A percentile compares a stretch with the other conserved stretches of the same genome.
phyloP scores from a whole-genome alignment of 2,329 filamentous ascomycete species.

The Aspergillus aculeatus region DNA sequence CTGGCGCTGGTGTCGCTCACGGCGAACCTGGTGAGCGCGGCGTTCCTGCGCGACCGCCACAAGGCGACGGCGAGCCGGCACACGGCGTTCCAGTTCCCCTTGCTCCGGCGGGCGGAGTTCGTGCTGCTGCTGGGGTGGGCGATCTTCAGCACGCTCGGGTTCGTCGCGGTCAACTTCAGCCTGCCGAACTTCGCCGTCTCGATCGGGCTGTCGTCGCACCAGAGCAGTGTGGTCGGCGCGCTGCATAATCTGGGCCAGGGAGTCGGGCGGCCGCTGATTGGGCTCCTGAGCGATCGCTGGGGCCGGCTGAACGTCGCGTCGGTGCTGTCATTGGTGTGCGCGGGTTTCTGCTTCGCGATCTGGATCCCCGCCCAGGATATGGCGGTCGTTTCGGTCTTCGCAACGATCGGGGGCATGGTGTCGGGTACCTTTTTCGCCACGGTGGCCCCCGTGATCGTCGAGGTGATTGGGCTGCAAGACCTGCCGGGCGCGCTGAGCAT shows the following conservation, averaged over 20 bases:
- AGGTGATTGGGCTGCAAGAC: conserved; percentile 55
- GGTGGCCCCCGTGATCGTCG: conserved; percentile 54
- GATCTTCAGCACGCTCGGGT: conserved; percentile 57
- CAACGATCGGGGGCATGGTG: conserved; percentile 44
- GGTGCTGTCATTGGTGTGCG: not conserved
- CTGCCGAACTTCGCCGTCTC: conserved; percentile 59
- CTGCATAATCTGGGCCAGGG: conserved; percentile 61
- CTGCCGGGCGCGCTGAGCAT: conserved; percentile 53
- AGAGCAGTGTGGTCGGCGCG: conserved; percentile 57
- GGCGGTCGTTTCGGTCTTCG: conserved; percentile 46
- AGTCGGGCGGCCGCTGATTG: conserved; percentile 54
- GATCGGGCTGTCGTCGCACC: conserved; percentile 54
- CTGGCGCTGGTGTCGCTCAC: not conserved
- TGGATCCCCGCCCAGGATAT: conserved; percentile 49
- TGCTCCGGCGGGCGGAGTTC: not conserved
- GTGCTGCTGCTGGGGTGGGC: not conserved
- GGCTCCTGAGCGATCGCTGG: conserved; percentile 57
- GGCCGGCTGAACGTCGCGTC: conserved; percentile 60
- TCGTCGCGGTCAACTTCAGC: conserved; percentile 61
- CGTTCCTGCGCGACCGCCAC: conserved; percentile 5
- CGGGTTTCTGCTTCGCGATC: conserved; percentile 32
- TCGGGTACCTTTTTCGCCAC: conserved; percentile 52
- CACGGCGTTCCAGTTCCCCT: not conserved
- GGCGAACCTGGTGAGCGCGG: conserved; percentile 2
- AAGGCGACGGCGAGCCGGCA: not conserved